These are phyloP conservation scores for Leccinum ochraceum DNA, from an alignment of 768 basidiomycete species.

Conservation along the genomic window DNA sequence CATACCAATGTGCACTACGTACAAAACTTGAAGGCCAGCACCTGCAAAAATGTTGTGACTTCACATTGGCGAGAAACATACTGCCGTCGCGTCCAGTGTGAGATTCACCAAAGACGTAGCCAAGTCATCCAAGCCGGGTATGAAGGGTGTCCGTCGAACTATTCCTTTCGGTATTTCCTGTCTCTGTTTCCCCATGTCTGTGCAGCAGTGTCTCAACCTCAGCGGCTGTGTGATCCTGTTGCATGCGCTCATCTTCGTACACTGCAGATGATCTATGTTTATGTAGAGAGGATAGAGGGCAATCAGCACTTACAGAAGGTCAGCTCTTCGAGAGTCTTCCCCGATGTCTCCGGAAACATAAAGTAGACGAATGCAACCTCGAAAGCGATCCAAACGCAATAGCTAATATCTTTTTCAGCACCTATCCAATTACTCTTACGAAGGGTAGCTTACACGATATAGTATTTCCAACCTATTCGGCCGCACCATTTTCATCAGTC, in stretches of 20 bases:
- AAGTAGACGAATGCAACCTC: slow-evolving; percentile 18
- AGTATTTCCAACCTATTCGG: slow-evolving; percentile 16
- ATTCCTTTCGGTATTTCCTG: neutral
- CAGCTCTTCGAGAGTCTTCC: slow-evolving; percentile 21
- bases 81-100: neutral
- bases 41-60: too few relatives aligned
- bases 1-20: too few relatives aligned
- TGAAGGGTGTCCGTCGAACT: neutral
- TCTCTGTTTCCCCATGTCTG: neutral
- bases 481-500: neutral
- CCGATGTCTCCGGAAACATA: slow-evolving; percentile 24
- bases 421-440: rapidly evolving
- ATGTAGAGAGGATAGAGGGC: neutral
- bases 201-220: neutral
- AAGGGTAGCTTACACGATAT: slow-evolving; percentile 13
- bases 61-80: neutral
- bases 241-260: slow-evolving; percentile 2
- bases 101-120: neutral
- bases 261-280: neutral
- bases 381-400: slow-evolving; percentile 17
- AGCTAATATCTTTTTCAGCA: slow-evolving; percentile 9
- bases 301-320: slow-evolving; percentile 16
- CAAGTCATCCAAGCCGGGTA: neutral
- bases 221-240: neutral
- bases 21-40: too few relatives aligned